phyloP scores from a whole-genome alignment of 371 early-diverging fungal species.

The Syncephalastrum sp. region DNA sequence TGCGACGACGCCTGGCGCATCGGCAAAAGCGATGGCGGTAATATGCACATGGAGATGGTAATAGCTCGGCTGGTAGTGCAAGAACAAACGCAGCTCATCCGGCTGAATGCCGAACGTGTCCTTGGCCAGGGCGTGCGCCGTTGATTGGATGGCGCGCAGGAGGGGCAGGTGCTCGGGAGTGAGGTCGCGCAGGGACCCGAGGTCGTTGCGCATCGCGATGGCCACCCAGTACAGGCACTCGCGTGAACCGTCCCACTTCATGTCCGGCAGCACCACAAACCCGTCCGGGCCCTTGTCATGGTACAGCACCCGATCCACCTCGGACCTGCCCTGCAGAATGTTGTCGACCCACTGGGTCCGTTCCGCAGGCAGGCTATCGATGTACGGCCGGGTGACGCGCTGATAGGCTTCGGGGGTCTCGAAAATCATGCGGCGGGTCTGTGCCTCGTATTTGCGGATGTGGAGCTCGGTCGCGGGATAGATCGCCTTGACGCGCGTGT shows the following conservation, averaged over 20 bases:
- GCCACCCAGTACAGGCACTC: constrained; percentile 71
- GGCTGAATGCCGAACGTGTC: constrained; percentile 40
- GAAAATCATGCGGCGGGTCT: constrained; percentile 51
- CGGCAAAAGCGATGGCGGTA: constrained; percentile 60
- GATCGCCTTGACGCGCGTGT: constrained; percentile 57
- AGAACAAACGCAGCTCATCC: constrained; percentile 66
- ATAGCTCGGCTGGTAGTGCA: constrained; percentile 88
- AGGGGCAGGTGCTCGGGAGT: constrained; percentile 55
- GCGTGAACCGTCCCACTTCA: constrained; percentile 77
- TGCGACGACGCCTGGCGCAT: constrained; percentile 59
- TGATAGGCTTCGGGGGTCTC: constrained; percentile 61
- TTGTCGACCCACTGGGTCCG: constrained; percentile 81
- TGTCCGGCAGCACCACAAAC: constrained; percentile 80
- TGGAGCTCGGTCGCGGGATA: constrained; percentile 71
- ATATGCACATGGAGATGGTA: constrained; percentile 86
- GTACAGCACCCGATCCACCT: constrained; percentile 63
- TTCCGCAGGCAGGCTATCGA: constrained; percentile 57
- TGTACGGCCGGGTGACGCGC: constrained; percentile 55
- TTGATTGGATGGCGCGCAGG: constrained; percentile 59
- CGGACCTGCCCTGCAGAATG: constrained; percentile 66
- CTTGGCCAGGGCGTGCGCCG: constrained; percentile 43
- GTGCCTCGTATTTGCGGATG: constrained; percentile 71
- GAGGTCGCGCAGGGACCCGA: constrained; percentile 70
- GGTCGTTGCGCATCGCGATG: constrained; percentile 52
- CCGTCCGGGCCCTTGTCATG: constrained; percentile 58